Percentiles rank a stretch among this genome's conserved stretches.
phyloP scores from a whole-genome alignment of 192 early-diverging fungal genomes.

The Blastocladiella britannica region DNA sequence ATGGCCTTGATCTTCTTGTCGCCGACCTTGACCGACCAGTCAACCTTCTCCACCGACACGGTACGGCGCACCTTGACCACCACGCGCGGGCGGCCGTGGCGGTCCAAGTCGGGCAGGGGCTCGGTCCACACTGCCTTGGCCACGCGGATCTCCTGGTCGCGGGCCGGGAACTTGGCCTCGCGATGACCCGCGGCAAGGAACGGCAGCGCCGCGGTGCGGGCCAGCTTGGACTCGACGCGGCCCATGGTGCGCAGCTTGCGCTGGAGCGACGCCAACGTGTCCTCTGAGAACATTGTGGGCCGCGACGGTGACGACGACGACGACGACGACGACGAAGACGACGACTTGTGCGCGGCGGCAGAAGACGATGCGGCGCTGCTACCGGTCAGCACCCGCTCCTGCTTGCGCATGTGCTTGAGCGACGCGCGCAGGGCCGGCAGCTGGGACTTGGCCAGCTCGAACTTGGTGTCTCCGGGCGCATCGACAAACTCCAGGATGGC shows the following conservation, averaged over 20 bases:
- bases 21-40: neutral
- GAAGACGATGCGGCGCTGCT: too few relatives aligned
- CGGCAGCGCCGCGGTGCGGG: constrained; percentile 2
- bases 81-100: neutral
- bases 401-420: neutral
- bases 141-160: neutral
- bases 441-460: neutral
- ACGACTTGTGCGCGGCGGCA: too few relatives aligned
- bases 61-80: neutral
- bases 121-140: neutral
- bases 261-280: constrained; percentile 2
- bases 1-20: neutral
- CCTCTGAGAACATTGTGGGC: too few relatives aligned
- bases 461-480: constrained; percentile 41
- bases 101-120: neutral
- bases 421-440: neutral
- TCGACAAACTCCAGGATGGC: constrained; percentile 83
- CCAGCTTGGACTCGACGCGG: constrained; percentile 3
- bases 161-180: neutral
- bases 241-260: neutral
- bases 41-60: neutral
- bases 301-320: too few relatives aligned
- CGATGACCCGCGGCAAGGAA: neutral
- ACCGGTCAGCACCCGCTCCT: neutral
- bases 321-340: too few relatives aligned